These are phyloP conservation scores for Tieghemostelium lacteum DNA, from an alignment of 78 protist genomes.

Conservation along the genomic window DNA sequence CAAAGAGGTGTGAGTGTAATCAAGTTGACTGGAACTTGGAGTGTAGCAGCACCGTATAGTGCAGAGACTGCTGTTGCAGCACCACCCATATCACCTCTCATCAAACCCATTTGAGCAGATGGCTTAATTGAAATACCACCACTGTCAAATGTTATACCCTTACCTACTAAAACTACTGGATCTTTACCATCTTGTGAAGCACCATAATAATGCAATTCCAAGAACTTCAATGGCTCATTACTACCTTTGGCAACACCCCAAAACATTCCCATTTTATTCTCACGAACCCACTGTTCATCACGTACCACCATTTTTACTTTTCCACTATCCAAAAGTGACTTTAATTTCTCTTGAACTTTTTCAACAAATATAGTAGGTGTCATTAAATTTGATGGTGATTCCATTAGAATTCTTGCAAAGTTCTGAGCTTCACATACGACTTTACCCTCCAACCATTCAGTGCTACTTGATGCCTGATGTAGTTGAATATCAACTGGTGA, in stretches of 20 bases:
- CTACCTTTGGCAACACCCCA: slow-evolving; percentile 61
- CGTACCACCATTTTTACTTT: slow-evolving; percentile 55
- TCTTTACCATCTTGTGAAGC: background rate
- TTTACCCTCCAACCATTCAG: slow-evolving; percentile 40
- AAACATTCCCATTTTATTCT: slow-evolving; percentile 82
- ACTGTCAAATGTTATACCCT: slow-evolving; percentile 91
- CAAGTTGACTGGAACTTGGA: slow-evolving; percentile 24
- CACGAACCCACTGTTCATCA: slow-evolving; percentile 72
- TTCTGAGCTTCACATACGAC: slow-evolving; percentile 64
- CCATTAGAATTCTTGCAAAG: slow-evolving; percentile 68
- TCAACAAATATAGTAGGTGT: slow-evolving; percentile 68
- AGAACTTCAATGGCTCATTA: slow-evolving; percentile 54
- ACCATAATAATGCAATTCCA: slow-evolving; percentile 70
- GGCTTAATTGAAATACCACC: slow-evolving; percentile 92
- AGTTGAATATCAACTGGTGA: slow-evolving; percentile 6
- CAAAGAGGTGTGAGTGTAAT: slow-evolving; percentile 76
- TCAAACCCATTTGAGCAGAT: slow-evolving; percentile 82
- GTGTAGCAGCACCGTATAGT: slow-evolving; percentile 57
- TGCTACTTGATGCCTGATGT: background rate
- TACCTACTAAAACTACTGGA: slow-evolving; percentile 85
- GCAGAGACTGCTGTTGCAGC: slow-evolving; percentile 86
- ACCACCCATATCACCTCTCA: slow-evolving; percentile 95
- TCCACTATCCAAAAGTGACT: slow-evolving; percentile 18
- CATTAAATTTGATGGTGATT: slow-evolving; percentile 73
- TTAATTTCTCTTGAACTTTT: slow-evolving; percentile 20